phyloP scores from a whole-genome alignment of 345 rosid species.

The Lumnitzera littorea region DNA sequence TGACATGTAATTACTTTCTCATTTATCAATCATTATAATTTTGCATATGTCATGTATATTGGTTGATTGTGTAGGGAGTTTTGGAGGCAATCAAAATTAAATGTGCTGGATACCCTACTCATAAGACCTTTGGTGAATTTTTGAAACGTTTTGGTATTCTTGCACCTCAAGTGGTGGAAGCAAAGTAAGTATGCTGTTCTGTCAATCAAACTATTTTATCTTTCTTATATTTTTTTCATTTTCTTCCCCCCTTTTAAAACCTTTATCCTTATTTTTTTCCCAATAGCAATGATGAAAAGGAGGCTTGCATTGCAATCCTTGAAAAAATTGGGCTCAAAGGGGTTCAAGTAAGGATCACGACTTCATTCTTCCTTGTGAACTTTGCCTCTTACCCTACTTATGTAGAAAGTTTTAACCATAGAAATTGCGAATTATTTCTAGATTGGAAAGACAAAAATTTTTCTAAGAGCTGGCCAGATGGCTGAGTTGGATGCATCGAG shows the following conservation, averaged over 20 bases:
- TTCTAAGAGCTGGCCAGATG: constrained; percentile 75
- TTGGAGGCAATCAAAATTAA: constrained; percentile 89
- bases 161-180: constrained; percentile 52
- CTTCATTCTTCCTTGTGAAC: neutral
- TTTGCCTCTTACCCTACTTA: neutral
- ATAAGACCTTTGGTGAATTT: constrained; percentile 63
- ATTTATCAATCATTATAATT: constrained; percentile 3
- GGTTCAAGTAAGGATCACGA: constrained; percentile 48
- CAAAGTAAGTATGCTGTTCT: constrained; percentile 32
- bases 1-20: constrained; percentile 1
- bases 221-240: constrained; percentile 15
- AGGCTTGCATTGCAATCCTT: constrained; percentile 69
- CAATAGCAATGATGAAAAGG: constrained; percentile 58
- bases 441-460: constrained; percentile 73
- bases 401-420: neutral
- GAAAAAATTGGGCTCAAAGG: constrained; percentile 56
- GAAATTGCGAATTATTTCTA: constrained; percentile 12
- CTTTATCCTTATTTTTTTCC: constrained; percentile 9
- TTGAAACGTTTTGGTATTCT: constrained; percentile 51
- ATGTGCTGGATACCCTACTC: constrained; percentile 80
- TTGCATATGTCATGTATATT: constrained; percentile 7
- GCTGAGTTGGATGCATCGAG: constrained; percentile 75
- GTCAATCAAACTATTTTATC: neutral
- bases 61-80: constrained; percentile 66
- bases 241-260: neutral